These are phyloP conservation scores for Malbranchea cinnamomea DNA, from an alignment of 2,329 filamentous ascomycete species.

Conservation along the genomic window DNA sequence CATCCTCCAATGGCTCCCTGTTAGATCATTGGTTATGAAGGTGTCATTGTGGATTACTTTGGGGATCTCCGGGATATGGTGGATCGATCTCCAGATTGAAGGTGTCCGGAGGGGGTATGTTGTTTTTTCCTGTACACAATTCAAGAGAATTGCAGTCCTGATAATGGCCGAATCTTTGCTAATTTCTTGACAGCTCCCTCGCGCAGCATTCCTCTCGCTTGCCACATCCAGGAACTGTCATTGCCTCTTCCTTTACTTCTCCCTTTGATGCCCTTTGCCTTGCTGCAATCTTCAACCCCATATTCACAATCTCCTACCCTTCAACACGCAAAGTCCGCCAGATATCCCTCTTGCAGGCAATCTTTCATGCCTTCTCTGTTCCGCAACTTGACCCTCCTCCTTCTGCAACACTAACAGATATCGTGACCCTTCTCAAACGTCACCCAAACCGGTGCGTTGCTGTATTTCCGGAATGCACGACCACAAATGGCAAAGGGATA, in stretches of 20 bases:
- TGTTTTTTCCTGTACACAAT: slow-evolving; percentile 1
- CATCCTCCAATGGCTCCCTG: slow-evolving; percentile 67
- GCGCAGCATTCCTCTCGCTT: slow-evolving; percentile 59
- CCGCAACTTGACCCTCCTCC: slow-evolving; percentile 36
- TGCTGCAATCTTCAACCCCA: slow-evolving; percentile 86
- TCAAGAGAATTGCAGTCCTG: no score
- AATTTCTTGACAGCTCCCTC: slow-evolving; percentile 39
- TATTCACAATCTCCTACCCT: slow-evolving; percentile 81
- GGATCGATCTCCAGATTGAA: slow-evolving; percentile 96
- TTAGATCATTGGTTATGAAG: slow-evolving; percentile 57
- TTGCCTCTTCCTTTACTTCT: slow-evolving; percentile 81
- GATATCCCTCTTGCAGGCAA: slow-evolving; percentile 61
- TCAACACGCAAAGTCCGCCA: slow-evolving; percentile 56
- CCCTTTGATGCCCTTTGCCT: slow-evolving; percentile 90
- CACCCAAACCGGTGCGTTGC: slow-evolving; percentile 65
- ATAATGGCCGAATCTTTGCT: no score
- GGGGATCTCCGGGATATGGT: slow-evolving; percentile 85
- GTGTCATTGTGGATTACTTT: slow-evolving; percentile 76
- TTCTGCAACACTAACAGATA: slow-evolving; percentile 40
- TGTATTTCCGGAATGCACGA: slow-evolving; percentile 86
- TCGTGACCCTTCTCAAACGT: slow-evolving; percentile 47
- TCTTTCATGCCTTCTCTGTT: slow-evolving; percentile 54
- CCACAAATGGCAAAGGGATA: slow-evolving; percentile 84
- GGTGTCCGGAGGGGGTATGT: slow-evolving; percentile 76
- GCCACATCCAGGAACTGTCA: slow-evolving; percentile 64